Evolutionary conservation across 179 eudicot genomes (phyloP).

Genomic region (Corrigiola litoralis): DNA sequence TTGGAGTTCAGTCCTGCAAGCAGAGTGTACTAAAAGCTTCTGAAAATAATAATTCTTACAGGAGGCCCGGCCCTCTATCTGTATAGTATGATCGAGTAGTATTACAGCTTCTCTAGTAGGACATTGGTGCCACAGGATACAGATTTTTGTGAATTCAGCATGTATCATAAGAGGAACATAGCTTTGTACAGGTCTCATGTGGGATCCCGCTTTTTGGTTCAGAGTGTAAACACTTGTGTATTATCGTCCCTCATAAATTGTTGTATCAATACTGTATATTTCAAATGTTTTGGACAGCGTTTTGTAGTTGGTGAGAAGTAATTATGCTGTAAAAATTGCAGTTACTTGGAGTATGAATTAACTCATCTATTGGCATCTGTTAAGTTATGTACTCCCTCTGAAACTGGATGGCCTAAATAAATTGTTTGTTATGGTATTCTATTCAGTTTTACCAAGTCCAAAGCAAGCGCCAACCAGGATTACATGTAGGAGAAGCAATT

Average conservation of each 20-base stretch:
- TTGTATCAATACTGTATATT: neutral
- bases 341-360: too few relatives aligned
- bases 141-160: neutral
- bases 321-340: too few relatives aligned
- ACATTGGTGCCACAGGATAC: neutral
- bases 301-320: neutral
- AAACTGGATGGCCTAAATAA: too few relatives aligned
- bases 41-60: constrained; percentile 5
- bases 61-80: constrained; percentile 22
- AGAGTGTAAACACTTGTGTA: neutral
- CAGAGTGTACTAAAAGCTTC: constrained; percentile 13
- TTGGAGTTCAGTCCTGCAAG: constrained; percentile 22
- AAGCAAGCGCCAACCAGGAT: too few relatives aligned
- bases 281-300: constrained; percentile 1
- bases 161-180: neutral
- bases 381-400: too few relatives aligned
- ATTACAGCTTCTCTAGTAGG: neutral
- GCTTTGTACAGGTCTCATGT: constrained; percentile 12
- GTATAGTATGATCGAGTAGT: neutral
- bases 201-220: neutral
- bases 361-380: too few relatives aligned
- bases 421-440: too few relatives aligned
- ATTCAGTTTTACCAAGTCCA: too few relatives aligned
- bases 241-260: neutral
- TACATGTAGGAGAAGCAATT: too few relatives aligned